A percentile compares a stretch with the other conserved stretches of the same genome.
These are phyloP conservation scores for Coleophoma crateriformis DNA, from an alignment of 2,329 filamentous ascomycete genomes.

Conservation along the genomic window DNA sequence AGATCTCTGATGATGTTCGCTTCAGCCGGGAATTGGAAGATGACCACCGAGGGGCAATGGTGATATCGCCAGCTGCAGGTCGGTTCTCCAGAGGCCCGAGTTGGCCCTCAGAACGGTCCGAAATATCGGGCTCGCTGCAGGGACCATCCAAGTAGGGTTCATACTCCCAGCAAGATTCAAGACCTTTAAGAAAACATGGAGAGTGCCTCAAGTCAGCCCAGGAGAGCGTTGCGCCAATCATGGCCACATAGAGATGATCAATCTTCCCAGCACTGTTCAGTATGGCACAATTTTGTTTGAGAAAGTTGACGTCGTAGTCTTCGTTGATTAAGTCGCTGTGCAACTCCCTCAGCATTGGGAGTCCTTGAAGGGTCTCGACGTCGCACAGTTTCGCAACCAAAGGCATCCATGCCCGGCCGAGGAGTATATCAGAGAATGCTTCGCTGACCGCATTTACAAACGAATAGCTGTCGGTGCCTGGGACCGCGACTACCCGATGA, in stretches of 20 bases:
- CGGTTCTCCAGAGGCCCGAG: constrained; percentile 4
- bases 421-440: constrained; percentile 44
- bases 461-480: constrained; percentile 41
- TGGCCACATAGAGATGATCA: constrained; percentile 55
- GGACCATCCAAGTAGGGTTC: constrained; percentile 43
- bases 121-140: constrained; percentile 17
- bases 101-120: constrained; percentile 3
- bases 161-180: constrained; percentile 49
- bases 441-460: constrained; percentile 42
- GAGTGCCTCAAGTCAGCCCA: constrained; percentile 43
- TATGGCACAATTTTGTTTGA: constrained; percentile 49
- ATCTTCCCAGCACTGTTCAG: constrained; percentile 47
- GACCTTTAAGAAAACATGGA: constrained; percentile 42
- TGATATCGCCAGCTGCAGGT: constrained; percentile 42
- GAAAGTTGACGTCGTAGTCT: constrained; percentile 44
- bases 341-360: constrained; percentile 54
- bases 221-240: constrained; percentile 46
- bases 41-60: constrained; percentile 12
- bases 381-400: constrained; percentile 55
- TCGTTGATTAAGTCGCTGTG: constrained; percentile 35
- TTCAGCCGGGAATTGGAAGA: constrained; percentile 32
- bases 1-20: constrained; percentile 46
- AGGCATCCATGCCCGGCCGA: constrained; percentile 48
- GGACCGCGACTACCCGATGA: constrained; percentile 50
- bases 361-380: constrained; percentile 44